Conservation (phyloP, 768 basidiomycete species). For the Piloderma croceum region DNA sequence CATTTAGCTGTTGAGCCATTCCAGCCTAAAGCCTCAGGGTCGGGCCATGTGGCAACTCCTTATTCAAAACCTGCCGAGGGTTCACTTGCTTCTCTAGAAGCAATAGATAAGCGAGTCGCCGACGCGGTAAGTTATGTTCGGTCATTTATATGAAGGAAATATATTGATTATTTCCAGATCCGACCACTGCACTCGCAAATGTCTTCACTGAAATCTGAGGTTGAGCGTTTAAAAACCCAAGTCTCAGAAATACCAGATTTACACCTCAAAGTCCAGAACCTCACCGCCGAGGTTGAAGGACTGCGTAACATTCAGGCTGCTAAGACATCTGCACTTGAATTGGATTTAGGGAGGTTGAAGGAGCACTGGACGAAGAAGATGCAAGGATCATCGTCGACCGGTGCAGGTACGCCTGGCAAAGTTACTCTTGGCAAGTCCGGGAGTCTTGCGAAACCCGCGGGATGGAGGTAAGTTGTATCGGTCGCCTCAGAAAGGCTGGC, state of each 20-base stretch:
- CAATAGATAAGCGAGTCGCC: constrained; percentile 18
- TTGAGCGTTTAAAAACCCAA: constrained; percentile 20
- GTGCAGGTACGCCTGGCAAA: no score
- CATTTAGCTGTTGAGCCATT: no score
- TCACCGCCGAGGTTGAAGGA: not conserved
- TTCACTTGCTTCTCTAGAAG: not conserved
- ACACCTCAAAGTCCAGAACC: constrained; percentile 11
- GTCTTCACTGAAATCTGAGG: constrained; percentile 40
- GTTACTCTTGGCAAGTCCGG: no score
- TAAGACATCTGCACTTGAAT: not conserved
- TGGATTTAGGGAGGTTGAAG: not conserved
- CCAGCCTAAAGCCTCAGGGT: constrained; percentile 16
- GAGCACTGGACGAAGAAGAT: no score
- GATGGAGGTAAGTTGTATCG: no score
- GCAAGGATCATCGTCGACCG: no score
- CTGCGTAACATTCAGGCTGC: not conserved
- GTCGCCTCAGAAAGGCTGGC: no score
- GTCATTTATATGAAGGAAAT: not conserved
- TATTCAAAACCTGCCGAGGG: not conserved
- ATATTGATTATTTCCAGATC: constrained; percentile 28
- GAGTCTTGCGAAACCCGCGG: no score
- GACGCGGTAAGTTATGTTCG: constrained; percentile 26
- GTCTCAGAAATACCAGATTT: constrained; percentile 9
- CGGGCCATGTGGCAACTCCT: constrained; percentile 18
- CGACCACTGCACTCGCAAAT: constrained; percentile 49